A percentile compares a stretch with the other conserved stretches of the same genome.
Conservation (phyloP, 2,329 filamentous ascomycete genomes). For the Mycocentrospora acerina region DNA sequence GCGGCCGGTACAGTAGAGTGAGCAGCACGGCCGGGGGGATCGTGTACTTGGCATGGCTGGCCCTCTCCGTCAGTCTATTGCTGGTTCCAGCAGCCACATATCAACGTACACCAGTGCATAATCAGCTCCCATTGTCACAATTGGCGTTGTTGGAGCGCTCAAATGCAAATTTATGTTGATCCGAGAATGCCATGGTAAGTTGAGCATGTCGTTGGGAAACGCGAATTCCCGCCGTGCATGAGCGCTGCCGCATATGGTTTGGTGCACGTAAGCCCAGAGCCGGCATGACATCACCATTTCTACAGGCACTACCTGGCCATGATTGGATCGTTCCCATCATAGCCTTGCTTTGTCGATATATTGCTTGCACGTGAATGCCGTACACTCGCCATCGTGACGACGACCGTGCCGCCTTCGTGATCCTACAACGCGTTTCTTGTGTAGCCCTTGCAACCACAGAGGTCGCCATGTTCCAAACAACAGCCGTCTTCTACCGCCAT, state of each 20-base stretch:
- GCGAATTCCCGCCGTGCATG: background rate
- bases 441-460: background rate
- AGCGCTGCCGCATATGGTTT: no score
- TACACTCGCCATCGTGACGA: no score
- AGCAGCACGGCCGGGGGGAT: conserved; percentile 63
- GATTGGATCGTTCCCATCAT: no score
- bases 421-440: background rate
- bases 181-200: no score
- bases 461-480: no score
- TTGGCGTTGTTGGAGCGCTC: conserved; percentile 11
- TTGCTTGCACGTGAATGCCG: no score
- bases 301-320: no score
- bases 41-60: conserved; percentile 66
- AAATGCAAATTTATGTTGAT: background rate
- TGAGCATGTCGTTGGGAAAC: background rate
- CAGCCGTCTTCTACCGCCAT: conserved; percentile 13
- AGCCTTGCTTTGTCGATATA: no score
- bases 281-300: conserved; percentile 31
- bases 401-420: no score
- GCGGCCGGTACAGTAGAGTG: conserved; percentile 60
- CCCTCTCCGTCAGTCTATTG: conserved; percentile 13
- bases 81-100: conserved; percentile 2
- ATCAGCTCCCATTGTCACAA: conserved; percentile 56
- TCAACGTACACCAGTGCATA: conserved; percentile 63
- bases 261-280: conserved; percentile 13